phyloP scores from a whole-genome alignment of 805 yeast genomes.

The Metschnikowia borealis region DNA sequence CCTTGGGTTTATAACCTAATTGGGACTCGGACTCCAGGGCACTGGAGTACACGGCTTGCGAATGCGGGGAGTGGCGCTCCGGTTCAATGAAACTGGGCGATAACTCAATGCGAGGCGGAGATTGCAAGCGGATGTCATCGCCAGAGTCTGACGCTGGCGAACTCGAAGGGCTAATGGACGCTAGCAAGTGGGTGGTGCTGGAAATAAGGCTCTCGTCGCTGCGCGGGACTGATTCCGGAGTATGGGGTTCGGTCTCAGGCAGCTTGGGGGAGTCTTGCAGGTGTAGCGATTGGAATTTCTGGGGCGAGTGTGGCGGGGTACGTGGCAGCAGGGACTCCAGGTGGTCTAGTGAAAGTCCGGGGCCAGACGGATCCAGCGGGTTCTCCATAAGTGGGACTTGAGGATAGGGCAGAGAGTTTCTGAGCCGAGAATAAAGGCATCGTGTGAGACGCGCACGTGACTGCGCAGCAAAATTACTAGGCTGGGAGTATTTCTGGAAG shows the following conservation, averaged over 20 bases:
- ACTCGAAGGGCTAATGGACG: background rate
- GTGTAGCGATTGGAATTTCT: background rate
- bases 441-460: background rate
- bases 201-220: conserved; percentile 2
- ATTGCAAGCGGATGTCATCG: background rate
- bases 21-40: conserved; percentile 19
- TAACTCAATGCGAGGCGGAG: background rate
- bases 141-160: background rate
- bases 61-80: background rate
- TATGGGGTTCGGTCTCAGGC: background rate
- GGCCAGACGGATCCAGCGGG: background rate
- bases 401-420: background rate
- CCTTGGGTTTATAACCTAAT: conserved; percentile 5
- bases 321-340: background rate
- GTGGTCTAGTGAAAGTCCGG: background rate
- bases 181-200: background rate
- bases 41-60: conserved; percentile 15
- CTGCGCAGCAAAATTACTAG: too few relatives aligned
- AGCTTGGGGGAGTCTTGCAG: background rate
- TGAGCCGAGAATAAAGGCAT: background rate
- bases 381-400: conserved; percentile 2
- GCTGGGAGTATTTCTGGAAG: background rate
- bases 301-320: background rate
- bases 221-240: conserved; percentile 2
- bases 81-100: background rate